Percentiles rank a stretch among this genome's conserved stretches.
Evolutionary conservation across 2,329 filamentous ascomycete genomes (phyloP).

Genomic region (Chaetomium olivaceum): DNA sequence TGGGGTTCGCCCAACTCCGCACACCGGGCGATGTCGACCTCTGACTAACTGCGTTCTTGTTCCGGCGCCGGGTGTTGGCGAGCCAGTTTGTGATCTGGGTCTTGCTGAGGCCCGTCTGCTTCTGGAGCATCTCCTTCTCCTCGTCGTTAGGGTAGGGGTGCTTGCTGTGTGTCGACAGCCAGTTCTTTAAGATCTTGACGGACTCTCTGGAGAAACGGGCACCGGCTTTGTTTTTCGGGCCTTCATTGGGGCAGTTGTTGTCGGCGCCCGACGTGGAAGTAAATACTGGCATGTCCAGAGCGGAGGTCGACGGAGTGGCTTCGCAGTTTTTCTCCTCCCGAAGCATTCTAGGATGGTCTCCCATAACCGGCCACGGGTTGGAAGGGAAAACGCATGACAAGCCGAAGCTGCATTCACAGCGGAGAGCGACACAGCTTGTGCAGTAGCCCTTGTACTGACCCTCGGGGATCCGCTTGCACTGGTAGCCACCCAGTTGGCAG

Average conservation of each 20-base stretch:
- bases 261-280: constrained; percentile 27
- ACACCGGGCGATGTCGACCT: constrained; percentile 70
- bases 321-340: constrained; percentile 40
- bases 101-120: constrained; percentile 76
- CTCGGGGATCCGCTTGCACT: constrained; percentile 62
- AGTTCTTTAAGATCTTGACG: constrained; percentile 77
- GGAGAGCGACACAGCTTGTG: constrained; percentile 62
- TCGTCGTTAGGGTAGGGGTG: constrained; percentile 88
- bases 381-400: constrained; percentile 45
- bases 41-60: constrained; percentile 67
- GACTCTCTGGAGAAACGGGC: constrained; percentile 79
- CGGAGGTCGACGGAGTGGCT: constrained; percentile 25
- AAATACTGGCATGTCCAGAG: constrained; percentile 36
- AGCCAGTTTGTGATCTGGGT: constrained; percentile 91
- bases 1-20: constrained; percentile 60
- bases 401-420: constrained; percentile 60
- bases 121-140: constrained; percentile 78
- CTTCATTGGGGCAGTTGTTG: constrained; percentile 3
- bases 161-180: constrained; percentile 75
- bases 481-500: constrained; percentile 54
- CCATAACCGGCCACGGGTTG: constrained; percentile 50
- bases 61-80: constrained; percentile 80
- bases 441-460: constrained; percentile 62
- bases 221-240: constrained; percentile 60
- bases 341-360: constrained; percentile 46